Evolutionary conservation across 495 filamentous ascomycete species (phyloP), one percentile per base, ranked within the genome.

Genomic region (Hypoxylon intermedium): DNA sequence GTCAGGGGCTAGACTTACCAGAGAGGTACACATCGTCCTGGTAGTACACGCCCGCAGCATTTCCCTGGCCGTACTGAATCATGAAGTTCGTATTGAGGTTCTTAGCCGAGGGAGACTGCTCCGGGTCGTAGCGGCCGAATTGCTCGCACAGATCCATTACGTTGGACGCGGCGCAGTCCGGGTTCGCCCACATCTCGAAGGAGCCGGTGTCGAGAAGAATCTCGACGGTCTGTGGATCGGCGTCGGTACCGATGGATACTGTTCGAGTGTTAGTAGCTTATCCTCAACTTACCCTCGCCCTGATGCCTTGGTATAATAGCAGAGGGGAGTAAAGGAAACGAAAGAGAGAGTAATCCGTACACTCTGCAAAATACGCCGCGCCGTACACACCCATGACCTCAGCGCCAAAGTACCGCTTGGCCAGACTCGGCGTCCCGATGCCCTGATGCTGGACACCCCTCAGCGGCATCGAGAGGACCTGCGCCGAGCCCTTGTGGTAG

Each of bases 181-280:
- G 77, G 28, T 78, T 76, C 16, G 79, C 72, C 78, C 78, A 81
- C 3, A 77, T 63, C 48, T 80, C 78, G 11, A 75, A 71, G 18
- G 74, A 71, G 16, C 76, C 77, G 0, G 78, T 81, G 23, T 81
- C 78, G 50, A 81, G 64, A 23, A 78, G 71, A 21, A 81, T 66
- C 9, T 68, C 67, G 7, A 79, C 68, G 0, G 57, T 58, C 47
- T 79, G 75, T n/a, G n/a, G n/a, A 15, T 37, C 9, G 65, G 62
- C 40, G 33, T 28, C 36, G 9, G 62, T 63, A 9, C 72, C 72
- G 34, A 75, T 66, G 9, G 40, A 45, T 40, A 71, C 69, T 71
- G 6, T 24, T 6, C 13, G 0, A 12, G 13, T 12, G 44, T 64
- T 36, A 61, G 61, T 50, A 41, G 36, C 23, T 24, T 49, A 9